Base-by-base conservation (phyloP, 495 filamentous ascomycete genomes). In the Hyaloscypha finlandica region DNA sequence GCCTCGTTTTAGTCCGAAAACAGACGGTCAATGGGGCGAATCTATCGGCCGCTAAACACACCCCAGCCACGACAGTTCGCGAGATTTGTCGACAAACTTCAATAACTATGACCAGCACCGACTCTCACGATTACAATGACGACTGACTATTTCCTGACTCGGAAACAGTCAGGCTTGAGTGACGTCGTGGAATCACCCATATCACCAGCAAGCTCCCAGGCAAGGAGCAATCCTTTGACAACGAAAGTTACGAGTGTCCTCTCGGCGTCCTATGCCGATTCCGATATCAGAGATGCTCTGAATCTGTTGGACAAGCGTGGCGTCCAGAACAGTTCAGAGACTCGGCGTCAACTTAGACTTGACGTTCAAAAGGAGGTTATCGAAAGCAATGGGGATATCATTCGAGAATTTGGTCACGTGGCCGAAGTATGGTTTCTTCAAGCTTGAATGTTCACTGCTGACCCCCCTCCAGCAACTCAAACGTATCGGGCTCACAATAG, bases 341-440 rank as follows among this genome's bases (percentile, higher is more conserved):
- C 90, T 22, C 84, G 95, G 12, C 86, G 95, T 35, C 88, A 90
- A 69, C 77, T 98, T 14, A 86, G 93, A 35, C 78, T 96, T 1
- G 90, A 97, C 77, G 84, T 96, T 2, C 93, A 98, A 76, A 93
- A 91, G 71, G 93, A 98, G 76, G 90, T 97, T 37, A 92, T 97
- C 55, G 87, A 94, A 66, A 92, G 92, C 78, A 97, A 98, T 88
- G 93, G 89, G 37, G 89, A 93, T 64, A 92, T 99, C 64, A 88
- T 99, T 59, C 80, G 84, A 61, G 94, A 97, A 73, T 98, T 98
- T 79, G 91, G 92, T 31, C 85, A 89, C 68, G 93, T 99, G 51
- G 92, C 94, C 53, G 92, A 96, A 87, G 92, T 96, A 61, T 39
- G 22, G 19, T 56, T 29, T 29, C 22, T 11, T 54, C 51, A 16